Conservation (phyloP, 202 grass and related monocot species). For the Zoysia matrella region DNA sequence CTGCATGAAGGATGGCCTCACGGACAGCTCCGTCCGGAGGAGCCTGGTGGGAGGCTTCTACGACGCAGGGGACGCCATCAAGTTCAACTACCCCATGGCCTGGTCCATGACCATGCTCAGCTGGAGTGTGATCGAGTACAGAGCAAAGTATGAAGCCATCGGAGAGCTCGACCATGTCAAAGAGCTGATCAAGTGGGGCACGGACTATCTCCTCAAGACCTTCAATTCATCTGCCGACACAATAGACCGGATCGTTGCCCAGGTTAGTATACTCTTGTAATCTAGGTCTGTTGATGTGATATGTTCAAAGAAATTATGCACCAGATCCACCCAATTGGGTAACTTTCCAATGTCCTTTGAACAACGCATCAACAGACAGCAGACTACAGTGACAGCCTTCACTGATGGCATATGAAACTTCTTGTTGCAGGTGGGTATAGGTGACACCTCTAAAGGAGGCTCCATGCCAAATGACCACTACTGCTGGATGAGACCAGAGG, state of each 20-base stretch:
- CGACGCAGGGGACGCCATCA: slow-evolving; percentile 94
- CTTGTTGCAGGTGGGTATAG: slow-evolving; percentile 68
- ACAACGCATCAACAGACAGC: neutral
- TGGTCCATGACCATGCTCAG: slow-evolving; percentile 99
- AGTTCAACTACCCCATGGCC: slow-evolving; percentile 98
- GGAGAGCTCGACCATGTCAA: slow-evolving; percentile 90
- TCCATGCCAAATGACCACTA: slow-evolving; percentile 74
- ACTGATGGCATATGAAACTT: slow-evolving; percentile 30
- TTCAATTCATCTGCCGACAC: slow-evolving; percentile 95
- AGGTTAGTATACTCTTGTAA: slow-evolving; percentile 52
- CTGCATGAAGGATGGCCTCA: slow-evolving; percentile 87
- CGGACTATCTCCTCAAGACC: slow-evolving; percentile 88
- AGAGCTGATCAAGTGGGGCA: slow-evolving; percentile 79
- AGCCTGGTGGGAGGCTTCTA: slow-evolving; percentile 94
- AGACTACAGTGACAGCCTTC: neutral
- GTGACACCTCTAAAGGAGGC: slow-evolving; percentile 80
- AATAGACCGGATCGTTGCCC: slow-evolving; percentile 79
- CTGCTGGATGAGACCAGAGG: slow-evolving; percentile 89
- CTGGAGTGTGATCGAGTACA: slow-evolving; percentile 99
- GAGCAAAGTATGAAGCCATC: slow-evolving; percentile 78
- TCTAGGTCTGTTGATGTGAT: neutral
- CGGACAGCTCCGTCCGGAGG: slow-evolving; percentile 60
- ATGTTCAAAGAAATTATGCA: neutral
- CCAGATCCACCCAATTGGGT: slow-evolving; percentile 33
- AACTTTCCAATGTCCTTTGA: neutral